Evolutionary conservation across 192 early-diverging fungal species (phyloP).

Genomic region (Umbelopsis sp.): DNA sequence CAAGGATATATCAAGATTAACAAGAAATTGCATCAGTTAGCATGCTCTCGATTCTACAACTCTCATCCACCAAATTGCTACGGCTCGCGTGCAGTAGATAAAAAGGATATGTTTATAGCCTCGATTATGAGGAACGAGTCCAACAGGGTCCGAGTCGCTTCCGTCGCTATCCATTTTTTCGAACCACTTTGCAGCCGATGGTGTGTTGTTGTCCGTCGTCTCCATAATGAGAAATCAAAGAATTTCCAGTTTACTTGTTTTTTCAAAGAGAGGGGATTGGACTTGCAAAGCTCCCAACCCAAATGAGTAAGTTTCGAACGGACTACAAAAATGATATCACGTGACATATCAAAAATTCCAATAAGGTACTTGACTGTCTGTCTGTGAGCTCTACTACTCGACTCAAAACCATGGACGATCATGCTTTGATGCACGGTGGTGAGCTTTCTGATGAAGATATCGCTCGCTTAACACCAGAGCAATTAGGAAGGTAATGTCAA

Average conservation of each 20-base stretch:
- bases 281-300: no score
- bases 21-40: neutral
- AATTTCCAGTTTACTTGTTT: neutral
- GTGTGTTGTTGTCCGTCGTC: constrained; percentile 1
- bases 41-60: neutral
- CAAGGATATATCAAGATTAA: constrained; percentile 8
- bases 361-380: no score
- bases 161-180: constrained; percentile 29
- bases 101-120: constrained; percentile 66
- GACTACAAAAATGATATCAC: no score
- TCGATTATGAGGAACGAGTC: constrained; percentile 63
- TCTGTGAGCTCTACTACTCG: neutral
- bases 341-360: no score
- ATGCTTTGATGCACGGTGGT: constrained; percentile 18
- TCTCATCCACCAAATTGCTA: neutral
- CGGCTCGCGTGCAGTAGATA: neutral
- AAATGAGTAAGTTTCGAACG: no score
- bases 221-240: neutral
- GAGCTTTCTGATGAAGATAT: constrained; percentile 13
- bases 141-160: constrained; percentile 44
- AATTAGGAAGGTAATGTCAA: constrained; percentile 20
- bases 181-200: constrained; percentile 33
- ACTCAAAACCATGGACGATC: constrained; percentile 14
- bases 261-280: neutral
- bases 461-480: constrained; percentile 11